These are phyloP conservation scores for Euptelea pleiosperma DNA, from an alignment of 164 flowering plant species.

Conservation along the genomic window DNA sequence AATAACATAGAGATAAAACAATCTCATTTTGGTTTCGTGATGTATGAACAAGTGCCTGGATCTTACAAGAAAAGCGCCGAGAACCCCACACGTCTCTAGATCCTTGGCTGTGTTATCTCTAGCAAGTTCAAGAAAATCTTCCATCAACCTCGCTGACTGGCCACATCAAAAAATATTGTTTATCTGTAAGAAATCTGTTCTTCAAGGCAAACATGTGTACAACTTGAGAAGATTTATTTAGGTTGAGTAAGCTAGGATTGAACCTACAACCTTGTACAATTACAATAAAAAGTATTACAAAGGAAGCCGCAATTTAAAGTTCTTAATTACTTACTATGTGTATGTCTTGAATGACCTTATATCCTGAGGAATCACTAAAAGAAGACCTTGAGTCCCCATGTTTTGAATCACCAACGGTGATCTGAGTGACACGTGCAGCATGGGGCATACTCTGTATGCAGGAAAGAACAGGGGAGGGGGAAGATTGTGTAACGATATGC, in stretches of 20 bases:
- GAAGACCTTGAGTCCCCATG: slow-evolving; percentile 14
- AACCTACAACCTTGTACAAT: neutral
- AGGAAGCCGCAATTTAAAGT: neutral
- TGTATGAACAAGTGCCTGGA: slow-evolving; percentile 1
- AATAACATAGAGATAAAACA: too few relatives aligned
- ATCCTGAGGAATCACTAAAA: slow-evolving; percentile 15
- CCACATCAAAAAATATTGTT: slow-evolving; percentile 1
- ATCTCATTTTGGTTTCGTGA: too few relatives aligned
- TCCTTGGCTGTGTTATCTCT: slow-evolving; percentile 65
- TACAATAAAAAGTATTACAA: neutral
- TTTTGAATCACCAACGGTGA: slow-evolving; percentile 29
- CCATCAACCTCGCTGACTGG: slow-evolving; percentile 67
- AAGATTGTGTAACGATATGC: slow-evolving; percentile 43
- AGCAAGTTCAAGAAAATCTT: slow-evolving; percentile 78
- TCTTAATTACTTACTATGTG: slow-evolving; percentile 55
- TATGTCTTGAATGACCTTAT: slow-evolving; percentile 37
- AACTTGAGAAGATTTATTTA: neutral
- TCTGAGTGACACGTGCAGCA: slow-evolving; percentile 34
- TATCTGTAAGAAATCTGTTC: slow-evolving; percentile 2
- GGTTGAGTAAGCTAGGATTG: neutral
- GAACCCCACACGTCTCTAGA: slow-evolving; percentile 84
- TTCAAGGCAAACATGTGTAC: neutral
- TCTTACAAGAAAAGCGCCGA: slow-evolving; percentile 78
- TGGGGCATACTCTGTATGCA: slow-evolving; percentile 38
- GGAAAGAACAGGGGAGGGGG: slow-evolving; percentile 52